Evolutionary conservation across 768 basidiomycete genomes (phyloP).

Genomic region (Lactarius quietus): DNA sequence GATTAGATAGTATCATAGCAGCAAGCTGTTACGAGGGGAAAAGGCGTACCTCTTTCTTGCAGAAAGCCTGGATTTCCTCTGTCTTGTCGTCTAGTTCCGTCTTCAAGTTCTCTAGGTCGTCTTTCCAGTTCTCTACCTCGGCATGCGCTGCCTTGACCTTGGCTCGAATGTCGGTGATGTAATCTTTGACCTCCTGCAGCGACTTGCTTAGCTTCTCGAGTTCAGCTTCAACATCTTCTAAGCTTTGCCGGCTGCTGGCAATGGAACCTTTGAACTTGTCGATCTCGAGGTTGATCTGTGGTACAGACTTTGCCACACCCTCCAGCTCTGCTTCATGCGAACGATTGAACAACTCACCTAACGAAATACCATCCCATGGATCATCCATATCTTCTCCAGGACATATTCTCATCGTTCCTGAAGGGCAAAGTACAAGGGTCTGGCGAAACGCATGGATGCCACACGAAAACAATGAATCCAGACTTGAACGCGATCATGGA

Average conservation of each 20-base stretch:
- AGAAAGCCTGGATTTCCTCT: slow-evolving; percentile 73
- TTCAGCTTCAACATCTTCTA: slow-evolving; percentile 66
- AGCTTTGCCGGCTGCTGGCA: slow-evolving; percentile 45
- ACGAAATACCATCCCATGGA: no score
- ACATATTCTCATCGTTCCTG: no score
- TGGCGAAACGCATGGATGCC: no score
- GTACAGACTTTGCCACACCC: no score
- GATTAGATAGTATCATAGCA: not conserved
- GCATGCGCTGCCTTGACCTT: slow-evolving; percentile 76
- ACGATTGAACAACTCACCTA: no score
- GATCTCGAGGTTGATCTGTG: no score
- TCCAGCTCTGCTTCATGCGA: no score
- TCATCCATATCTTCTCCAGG: no score
- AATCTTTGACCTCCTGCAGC: slow-evolving; percentile 52
- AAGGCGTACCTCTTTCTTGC: slow-evolving; percentile 69
- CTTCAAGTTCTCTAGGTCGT: slow-evolving; percentile 76
- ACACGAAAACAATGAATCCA: no score
- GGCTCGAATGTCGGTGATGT: slow-evolving; percentile 56
- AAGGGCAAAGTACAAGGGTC: no score
- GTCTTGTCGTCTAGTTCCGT: slow-evolving; percentile 71
- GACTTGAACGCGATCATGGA: no score
- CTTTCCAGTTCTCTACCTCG: slow-evolving; percentile 75
- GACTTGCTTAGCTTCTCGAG: slow-evolving; percentile 57
- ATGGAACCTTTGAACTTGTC: slow-evolving; percentile 64
- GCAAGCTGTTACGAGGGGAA: no score